A percentile compares a stretch with the other conserved stretches of the same genome.
Evolutionary conservation across 2,329 filamentous ascomycete species (phyloP).

Genomic region (Cryphonectria japonica): DNA sequence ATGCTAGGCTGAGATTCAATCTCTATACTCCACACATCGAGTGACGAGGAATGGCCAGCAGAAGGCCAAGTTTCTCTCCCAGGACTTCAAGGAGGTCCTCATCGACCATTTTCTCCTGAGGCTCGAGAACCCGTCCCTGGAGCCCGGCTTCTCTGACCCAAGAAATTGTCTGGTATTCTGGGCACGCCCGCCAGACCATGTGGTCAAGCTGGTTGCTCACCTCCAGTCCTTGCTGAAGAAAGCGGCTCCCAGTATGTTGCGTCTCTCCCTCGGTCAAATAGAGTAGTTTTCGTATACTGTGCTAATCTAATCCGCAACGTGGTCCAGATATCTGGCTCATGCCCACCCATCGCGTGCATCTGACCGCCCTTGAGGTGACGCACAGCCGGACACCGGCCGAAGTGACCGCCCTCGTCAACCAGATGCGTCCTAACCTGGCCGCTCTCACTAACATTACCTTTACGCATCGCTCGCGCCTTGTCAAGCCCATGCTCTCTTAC

Average conservation of each 20-base stretch:
- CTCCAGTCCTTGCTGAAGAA: slow-evolving; percentile 69
- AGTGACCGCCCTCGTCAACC: slow-evolving; percentile 64
- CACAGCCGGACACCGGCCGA: slow-evolving; percentile 74
- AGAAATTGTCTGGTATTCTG: slow-evolving; percentile 86
- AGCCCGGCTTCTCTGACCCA: slow-evolving; percentile 73
- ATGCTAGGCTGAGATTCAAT: slow-evolving; percentile 67
- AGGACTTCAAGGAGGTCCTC: slow-evolving; percentile 70
- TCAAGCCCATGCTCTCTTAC: slow-evolving; percentile 82
- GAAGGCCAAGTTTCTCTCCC: slow-evolving; percentile 70
- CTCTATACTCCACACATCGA: slow-evolving; percentile 74
- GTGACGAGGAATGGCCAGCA: slow-evolving; percentile 76
- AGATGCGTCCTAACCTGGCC: slow-evolving; percentile 59
- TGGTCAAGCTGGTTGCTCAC: slow-evolving; percentile 67
- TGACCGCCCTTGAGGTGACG: slow-evolving; percentile 84
- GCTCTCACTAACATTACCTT: slow-evolving; percentile 69
- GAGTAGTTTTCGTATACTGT: background rate
- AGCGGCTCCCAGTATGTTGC: slow-evolving; percentile 69
- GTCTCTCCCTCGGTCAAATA: background rate
- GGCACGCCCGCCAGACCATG: slow-evolving; percentile 76
- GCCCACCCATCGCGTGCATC: slow-evolving; percentile 76
- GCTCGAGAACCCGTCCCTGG: slow-evolving; percentile 64
- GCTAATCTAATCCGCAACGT: background rate
- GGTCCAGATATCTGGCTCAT: slow-evolving; percentile 76
- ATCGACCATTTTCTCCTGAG: slow-evolving; percentile 77
- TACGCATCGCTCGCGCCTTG: slow-evolving; percentile 70